phyloP scores from a whole-genome alignment of 2,329 filamentous ascomycete genomes.

The Claviceps sp. region DNA sequence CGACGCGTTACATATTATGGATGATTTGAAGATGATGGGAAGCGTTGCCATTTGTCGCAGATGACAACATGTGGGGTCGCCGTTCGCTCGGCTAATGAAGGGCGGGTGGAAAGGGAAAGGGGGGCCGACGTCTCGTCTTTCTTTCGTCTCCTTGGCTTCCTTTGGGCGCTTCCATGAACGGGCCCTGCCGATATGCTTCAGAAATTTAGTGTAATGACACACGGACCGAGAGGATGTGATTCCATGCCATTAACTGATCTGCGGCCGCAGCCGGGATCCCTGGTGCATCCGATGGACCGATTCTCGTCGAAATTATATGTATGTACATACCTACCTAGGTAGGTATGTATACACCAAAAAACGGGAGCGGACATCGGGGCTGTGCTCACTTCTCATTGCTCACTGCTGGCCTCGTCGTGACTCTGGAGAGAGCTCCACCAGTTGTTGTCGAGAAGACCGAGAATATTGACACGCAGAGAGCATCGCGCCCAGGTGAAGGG shows the following conservation, averaged over 20 bases:
- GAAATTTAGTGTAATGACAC: too few relatives aligned
- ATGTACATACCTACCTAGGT: too few relatives aligned
- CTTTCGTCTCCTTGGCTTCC: background rate
- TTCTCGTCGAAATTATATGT: too few relatives aligned
- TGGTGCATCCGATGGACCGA: background rate
- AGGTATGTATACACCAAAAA: too few relatives aligned
- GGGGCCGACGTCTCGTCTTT: background rate
- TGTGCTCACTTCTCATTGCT: background rate
- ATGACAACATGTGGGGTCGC: background rate
- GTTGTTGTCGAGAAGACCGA: too few relatives aligned
- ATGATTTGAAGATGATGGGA: too few relatives aligned
- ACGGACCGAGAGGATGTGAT: too few relatives aligned
- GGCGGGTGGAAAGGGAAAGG: background rate
- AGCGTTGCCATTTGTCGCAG: background rate
- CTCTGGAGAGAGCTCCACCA: too few relatives aligned
- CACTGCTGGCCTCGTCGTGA: background rate
- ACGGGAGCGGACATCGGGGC: background rate
- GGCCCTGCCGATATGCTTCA: background rate
- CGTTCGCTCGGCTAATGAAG: constrained; percentile 2
- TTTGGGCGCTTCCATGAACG: background rate
- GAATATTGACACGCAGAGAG: background rate
- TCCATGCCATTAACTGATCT: background rate
- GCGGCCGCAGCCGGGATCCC: background rate
- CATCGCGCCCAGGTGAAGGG: background rate
- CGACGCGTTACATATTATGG: background rate